Conservation (phyloP, 2,329 filamentous ascomycete genomes). For the Apiospora pterosperma region DNA sequence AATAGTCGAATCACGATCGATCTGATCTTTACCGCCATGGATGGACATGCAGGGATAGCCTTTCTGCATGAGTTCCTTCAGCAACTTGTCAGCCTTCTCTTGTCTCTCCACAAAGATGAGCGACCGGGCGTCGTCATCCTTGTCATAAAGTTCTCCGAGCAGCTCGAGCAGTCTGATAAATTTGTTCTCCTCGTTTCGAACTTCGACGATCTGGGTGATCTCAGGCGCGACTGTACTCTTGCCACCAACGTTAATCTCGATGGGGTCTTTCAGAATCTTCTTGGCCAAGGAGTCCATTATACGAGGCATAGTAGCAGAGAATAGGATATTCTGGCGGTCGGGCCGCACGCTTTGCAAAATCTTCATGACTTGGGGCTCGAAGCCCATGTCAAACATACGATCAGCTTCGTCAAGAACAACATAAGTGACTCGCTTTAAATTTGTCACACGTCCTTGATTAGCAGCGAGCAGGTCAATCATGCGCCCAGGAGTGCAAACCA, state of each 20-base stretch:
- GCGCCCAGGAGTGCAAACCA: conserved; percentile 93
- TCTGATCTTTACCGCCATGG: conserved; percentile 89
- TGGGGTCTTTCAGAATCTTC: conserved; percentile 79
- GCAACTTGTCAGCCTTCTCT: conserved; percentile 78
- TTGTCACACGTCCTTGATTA: conserved; percentile 92
- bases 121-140: conserved; percentile 85
- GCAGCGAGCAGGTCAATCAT: conserved; percentile 94
- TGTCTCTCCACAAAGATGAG: conserved; percentile 92
- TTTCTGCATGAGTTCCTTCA: conserved; percentile 76
- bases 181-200: conserved; percentile 78
- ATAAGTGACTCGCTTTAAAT: conserved; percentile 84
- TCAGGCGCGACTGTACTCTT: conserved; percentile 82
- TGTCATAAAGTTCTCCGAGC: conserved; percentile 79
- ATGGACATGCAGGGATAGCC: conserved; percentile 92
- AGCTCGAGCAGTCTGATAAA: conserved; percentile 82
- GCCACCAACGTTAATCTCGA: conserved; percentile 91
- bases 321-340: conserved; percentile 89
- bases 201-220: conserved; percentile 91
- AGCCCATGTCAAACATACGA: conserved; percentile 99
- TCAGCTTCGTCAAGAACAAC: conserved; percentile 96
- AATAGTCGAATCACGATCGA: conserved; percentile 89
- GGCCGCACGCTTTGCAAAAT: conserved; percentile 90
- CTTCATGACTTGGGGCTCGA: conserved; percentile 97
- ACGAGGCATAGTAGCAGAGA: conserved; percentile 97
- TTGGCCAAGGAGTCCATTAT: conserved; percentile 87